phyloP scores from a whole-genome alignment of 345 rosid genomes.

The Kandelia obovata region DNA sequence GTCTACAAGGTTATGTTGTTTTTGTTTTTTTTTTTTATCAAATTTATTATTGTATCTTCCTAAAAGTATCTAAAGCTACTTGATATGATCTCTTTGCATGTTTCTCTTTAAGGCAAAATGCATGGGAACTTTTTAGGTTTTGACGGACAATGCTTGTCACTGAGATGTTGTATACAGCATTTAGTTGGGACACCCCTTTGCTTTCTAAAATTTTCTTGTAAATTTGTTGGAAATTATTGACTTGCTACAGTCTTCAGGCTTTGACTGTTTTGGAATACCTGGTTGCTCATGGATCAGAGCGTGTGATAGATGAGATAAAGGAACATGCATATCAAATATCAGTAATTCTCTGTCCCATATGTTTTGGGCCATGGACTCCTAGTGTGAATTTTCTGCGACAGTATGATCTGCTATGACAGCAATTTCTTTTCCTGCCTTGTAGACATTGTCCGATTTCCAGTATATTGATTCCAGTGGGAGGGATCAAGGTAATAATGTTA shows the following conservation, averaged over 20 bases:
- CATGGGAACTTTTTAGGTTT: not conserved
- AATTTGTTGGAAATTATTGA: conserved; percentile 3
- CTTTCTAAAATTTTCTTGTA: conserved; percentile 9
- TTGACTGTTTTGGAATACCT: conserved; percentile 87
- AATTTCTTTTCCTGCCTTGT: conserved; percentile 25
- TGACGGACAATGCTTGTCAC: not conserved
- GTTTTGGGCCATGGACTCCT: conserved; percentile 1
- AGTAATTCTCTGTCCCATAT: conserved; percentile 35
- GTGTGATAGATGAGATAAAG: conserved; percentile 78
- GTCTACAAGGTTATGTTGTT: conserved; percentile 64
- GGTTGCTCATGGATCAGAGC: conserved; percentile 89
- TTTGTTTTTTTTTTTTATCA: not conserved
- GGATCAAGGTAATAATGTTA: conserved; percentile 96
- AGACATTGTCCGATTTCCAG: conserved; percentile 84
- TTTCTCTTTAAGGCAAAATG: not conserved
- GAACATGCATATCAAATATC: conserved; percentile 91
- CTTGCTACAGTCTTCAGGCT: conserved; percentile 49
- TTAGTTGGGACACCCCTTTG: not conserved
- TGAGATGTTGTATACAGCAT: not conserved
- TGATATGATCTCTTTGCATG: not conserved
- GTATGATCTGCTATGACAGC: not conserved
- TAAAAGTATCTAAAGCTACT: not conserved
- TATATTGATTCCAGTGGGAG: conserved; percentile 91
- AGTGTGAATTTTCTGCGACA: not conserved
- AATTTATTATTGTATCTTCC: not conserved